Conservation (phyloP, 345 rosid genomes). For the Laguncularia racemosa region DNA sequence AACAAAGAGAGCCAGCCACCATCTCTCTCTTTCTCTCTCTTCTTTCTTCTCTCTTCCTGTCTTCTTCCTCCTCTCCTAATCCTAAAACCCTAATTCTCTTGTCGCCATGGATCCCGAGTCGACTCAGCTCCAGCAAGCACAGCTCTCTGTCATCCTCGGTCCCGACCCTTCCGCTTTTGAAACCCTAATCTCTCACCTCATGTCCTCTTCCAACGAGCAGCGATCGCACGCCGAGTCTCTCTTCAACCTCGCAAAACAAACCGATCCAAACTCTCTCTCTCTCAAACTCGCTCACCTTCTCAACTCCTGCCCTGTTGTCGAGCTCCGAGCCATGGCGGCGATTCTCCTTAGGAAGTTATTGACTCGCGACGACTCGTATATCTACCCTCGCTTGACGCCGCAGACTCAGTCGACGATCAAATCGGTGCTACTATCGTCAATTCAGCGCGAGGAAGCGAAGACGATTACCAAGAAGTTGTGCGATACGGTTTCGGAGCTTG, state of each 20-base stretch:
- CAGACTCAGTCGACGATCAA: conserved; percentile 78
- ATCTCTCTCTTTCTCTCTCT: background rate
- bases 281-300: conserved; percentile 82
- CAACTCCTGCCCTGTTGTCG: conserved; percentile 62
- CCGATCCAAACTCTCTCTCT: conserved; percentile 76
- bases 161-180: conserved; percentile 82
- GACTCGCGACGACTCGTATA: conserved; percentile 80
- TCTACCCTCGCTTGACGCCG: conserved; percentile 77
- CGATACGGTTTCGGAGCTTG: conserved; percentile 94
- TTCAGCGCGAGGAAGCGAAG: conserved; percentile 74
- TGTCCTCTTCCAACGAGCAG: conserved; percentile 92
- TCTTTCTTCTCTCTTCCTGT: background rate
- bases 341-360: conserved; percentile 90
- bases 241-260: conserved; percentile 86
- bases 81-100: conserved; percentile 1
- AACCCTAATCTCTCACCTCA: conserved; percentile 72
- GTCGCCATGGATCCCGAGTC: conserved; percentile 67
- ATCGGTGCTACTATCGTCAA: conserved; percentile 56
- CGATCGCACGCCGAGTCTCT: conserved; percentile 82
- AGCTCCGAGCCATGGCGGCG: conserved; percentile 90
- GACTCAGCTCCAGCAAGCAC: conserved; percentile 70
- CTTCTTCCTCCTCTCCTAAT: conserved; percentile 3
- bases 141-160: conserved; percentile 74
- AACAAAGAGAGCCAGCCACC: conserved; percentile 6
- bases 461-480: conserved; percentile 82